Evolutionary conservation across 768 basidiomycete genomes (phyloP), one percentile per base, ranked within the genome.

Genomic region (Stropharia rugosoannulata): DNA sequence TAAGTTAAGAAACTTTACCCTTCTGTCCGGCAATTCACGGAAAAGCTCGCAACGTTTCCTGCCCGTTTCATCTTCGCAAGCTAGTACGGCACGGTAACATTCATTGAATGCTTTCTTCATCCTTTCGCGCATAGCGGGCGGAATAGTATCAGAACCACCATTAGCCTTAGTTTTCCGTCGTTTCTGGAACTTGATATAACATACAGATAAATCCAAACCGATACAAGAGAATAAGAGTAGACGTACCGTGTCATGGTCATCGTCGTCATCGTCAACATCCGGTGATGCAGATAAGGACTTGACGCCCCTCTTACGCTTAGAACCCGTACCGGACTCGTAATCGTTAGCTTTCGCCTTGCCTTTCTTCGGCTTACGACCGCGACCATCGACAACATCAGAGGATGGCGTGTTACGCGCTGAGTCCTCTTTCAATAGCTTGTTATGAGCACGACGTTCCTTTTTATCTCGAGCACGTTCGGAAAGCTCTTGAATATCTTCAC

Each of bases 41-140:
- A 96, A 96, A 41, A 95, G 80, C 57, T 93, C 90, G 63, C 90
- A 91, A 15, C 91, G 87, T 69, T 85, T 87, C 50, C 93, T 84
- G 44, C 90, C 89, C 42, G 79, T 82, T 7, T 82, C 78, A 60
- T 90, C 87, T 67, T 88, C 84, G 60, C 87, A 86, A 58, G 78
- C 81, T 42, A 85, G 70, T 27, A 94, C 89, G 25, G 90, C 87
- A 60, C 83, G 83, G 69, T 86, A 80, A 63, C 86, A 87, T 62
- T 89, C 90, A 49, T 79, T 80, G 68, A 93, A 92, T 4, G 83
- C 84, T 66, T 89, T 90, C 76, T 92, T 93, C 89, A 93, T 87
- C 67, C 81, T 83, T 32, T 92, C 88, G 48, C 84, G 83, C 41
- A 85, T 63, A 7, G 79, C 77, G 5, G 84, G 76, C 9, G 85